Evolutionary conservation across 2,329 filamentous ascomycete genomes (phyloP).

Genomic region (Aspergillus fijiensis): DNA sequence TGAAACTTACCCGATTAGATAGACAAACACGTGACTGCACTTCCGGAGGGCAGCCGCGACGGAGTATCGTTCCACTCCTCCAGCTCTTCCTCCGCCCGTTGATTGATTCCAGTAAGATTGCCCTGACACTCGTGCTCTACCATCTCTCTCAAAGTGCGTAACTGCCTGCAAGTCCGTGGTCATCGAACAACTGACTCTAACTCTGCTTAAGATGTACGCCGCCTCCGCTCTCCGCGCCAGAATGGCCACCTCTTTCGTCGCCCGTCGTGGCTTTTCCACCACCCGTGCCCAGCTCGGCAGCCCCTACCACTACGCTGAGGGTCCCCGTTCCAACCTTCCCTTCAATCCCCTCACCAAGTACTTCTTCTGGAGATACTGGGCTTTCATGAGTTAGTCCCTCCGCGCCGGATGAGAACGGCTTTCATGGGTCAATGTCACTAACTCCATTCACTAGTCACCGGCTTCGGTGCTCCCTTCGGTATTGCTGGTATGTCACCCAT

Average conservation of each 20-base stretch:
- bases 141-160: slow-evolving; percentile 35
- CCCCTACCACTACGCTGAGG: slow-evolving; percentile 98
- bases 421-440: slow-evolving; percentile 30
- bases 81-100: slow-evolving; percentile 20
- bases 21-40: slow-evolving; percentile 12
- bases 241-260: slow-evolving; percentile 65
- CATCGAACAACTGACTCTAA: slow-evolving; percentile 43
- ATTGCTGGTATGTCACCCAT: slow-evolving; percentile 58
- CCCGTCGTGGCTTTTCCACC: slow-evolving; percentile 91
- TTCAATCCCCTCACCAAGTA: slow-evolving; percentile 92
- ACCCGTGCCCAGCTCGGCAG: slow-evolving; percentile 81
- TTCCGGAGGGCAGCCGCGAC: slow-evolving; percentile 12
- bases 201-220: slow-evolving; percentile 70
- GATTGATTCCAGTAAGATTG: slow-evolving; percentile 12
- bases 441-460: slow-evolving; percentile 50
- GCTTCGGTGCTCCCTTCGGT: slow-evolving; percentile 61
- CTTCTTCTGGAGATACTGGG: slow-evolving; percentile 82
- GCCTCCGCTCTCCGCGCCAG: slow-evolving; percentile 62
- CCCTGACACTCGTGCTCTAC: slow-evolving; percentile 21
- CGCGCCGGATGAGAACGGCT: slow-evolving; percentile 4
- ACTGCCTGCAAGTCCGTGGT: neutral
- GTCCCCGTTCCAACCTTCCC: slow-evolving; percentile 88
- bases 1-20: slow-evolving; percentile 17
- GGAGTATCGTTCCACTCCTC: slow-evolving; percentile 22
- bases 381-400: slow-evolving; percentile 64